These are phyloP conservation scores for Cupressus sempervirens DNA, from an alignment of 75 land plant species.

Conservation along the genomic window DNA sequence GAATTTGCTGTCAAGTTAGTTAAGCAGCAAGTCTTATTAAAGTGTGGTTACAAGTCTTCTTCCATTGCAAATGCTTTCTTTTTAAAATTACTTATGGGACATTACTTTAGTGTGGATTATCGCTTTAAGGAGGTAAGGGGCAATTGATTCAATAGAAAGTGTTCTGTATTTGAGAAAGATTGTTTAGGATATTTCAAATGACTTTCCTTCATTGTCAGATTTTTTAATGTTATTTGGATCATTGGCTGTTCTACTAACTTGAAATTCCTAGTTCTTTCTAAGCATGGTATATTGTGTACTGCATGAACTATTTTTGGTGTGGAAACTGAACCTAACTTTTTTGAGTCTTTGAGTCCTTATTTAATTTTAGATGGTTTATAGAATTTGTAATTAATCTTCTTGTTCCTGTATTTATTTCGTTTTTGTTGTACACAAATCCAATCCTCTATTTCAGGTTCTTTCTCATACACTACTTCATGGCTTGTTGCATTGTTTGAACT, in stretches of 20 bases:
- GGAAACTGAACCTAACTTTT: neutral
- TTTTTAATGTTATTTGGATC: neutral
- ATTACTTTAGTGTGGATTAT: neutral
- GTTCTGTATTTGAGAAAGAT: neutral
- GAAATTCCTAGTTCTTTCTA: neutral
- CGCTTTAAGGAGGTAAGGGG: neutral
- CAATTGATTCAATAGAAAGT: neutral
- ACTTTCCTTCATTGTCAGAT: neutral
- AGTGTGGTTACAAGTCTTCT: neutral
- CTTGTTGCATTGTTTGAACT: neutral
- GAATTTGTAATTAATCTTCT: neutral
- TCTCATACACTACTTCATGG: neutral
- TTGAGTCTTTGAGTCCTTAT: neutral
- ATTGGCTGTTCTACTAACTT: neutral
- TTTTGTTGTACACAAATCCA: neutral
- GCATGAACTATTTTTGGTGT: neutral
- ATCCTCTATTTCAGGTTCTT: neutral
- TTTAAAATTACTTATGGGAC: neutral
- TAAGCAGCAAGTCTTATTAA: neutral
- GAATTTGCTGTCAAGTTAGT: neutral
- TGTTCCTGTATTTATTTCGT: neutral
- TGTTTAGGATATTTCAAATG: neutral
- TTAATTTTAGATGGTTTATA: neutral
- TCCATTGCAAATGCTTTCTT: neutral
- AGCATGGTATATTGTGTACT: neutral